Evolutionary conservation across 257 asterid species (phyloP), one percentile per base, ranked within the genome.

Genomic region (Solanum megistacrolobum): DNA sequence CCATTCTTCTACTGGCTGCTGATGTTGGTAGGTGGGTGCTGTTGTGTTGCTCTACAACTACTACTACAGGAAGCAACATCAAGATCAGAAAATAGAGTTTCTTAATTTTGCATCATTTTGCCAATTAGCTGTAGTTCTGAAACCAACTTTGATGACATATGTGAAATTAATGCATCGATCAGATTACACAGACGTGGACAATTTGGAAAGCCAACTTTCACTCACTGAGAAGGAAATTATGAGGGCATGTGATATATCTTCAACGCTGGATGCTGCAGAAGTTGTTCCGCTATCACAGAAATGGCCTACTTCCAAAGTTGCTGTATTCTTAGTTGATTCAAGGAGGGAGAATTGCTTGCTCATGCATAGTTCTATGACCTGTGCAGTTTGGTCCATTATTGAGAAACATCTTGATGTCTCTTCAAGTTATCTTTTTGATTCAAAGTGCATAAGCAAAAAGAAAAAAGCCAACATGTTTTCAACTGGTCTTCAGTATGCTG

Each of bases 21-120:
- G 86, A 43, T 34, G 39, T 84, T 55, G 86, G 79, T 83, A 90
- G 91, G 72, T 90, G 81, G 87, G 88, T 81, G 89, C 90, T 69
- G 90, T 90, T 41, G 90, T 90, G 73, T 90, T 88, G 46, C 90
- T 90, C 85, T 90, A 86, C 83, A 90, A 90, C 76, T 88, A 85
- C 81, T 90, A 85, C 55, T 86, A 87, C n/a, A 75, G 91, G 84
- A 87, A 89, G 83, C 84, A 21, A 68, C 69, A 87, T 46, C 91
- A 34, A 60, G 85, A 46, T 46, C 69, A 48, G 32, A 39, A 78
- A 71, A 18, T 35, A 23, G 85, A 85, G 83, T 75, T 85, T 65
- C 85, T 90, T 7, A 52, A 32, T 55, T 87, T 90, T 66, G 86
- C 41, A 60, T 90, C 89, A 65, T 90, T 90, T 81, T 78, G 89